Conservation (phyloP, 192 early-diverging fungal species). For the Spizellomyces sp. region DNA sequence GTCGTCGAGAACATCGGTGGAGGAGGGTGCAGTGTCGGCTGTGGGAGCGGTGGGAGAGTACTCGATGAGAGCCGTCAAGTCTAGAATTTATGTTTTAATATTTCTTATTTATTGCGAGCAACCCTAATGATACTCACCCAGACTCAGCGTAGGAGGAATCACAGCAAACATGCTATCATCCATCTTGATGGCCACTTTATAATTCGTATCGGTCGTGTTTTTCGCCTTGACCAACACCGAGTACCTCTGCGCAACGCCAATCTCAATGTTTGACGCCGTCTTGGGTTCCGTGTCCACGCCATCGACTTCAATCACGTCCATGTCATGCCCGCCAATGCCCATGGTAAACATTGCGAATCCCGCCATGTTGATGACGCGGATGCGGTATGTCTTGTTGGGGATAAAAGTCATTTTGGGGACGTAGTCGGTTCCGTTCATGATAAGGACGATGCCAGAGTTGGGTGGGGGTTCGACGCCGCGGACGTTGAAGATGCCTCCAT, state of each 20-base stretch:
- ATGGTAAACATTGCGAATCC: slow-evolving; percentile 76
- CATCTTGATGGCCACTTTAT: slow-evolving; percentile 73
- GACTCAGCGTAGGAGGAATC: slow-evolving; percentile 4
- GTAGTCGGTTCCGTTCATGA: slow-evolving; percentile 6
- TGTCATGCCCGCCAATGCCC: slow-evolving; percentile 75
- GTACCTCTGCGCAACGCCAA: slow-evolving; percentile 77
- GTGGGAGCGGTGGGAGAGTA: slow-evolving; percentile 13
- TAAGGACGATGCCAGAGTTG: slow-evolving; percentile 65
- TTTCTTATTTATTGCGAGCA: too few species aligned
- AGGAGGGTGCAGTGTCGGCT: neutral
- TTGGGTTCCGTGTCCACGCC: slow-evolving; percentile 65
- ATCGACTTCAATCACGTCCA: slow-evolving; percentile 82
- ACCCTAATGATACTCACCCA: too few species aligned
- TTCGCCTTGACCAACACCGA: slow-evolving; percentile 79
- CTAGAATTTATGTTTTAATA: neutral
- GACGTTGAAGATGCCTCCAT: slow-evolving; percentile 58
- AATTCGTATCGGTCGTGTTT: slow-evolving; percentile 59
- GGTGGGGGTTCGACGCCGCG: slow-evolving; percentile 61
- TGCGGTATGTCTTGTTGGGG: slow-evolving; percentile 78
- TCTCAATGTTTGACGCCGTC: slow-evolving; percentile 54
- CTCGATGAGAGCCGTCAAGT: slow-evolving; percentile 17
- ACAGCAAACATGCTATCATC: slow-evolving; percentile 41
- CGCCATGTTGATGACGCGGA: slow-evolving; percentile 82
- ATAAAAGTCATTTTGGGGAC: slow-evolving; percentile 51
- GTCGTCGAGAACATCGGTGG: slow-evolving; percentile 43